Conservation (phyloP, 441 rosid genomes). For the Euphorbia schlechtendalii region DNA sequence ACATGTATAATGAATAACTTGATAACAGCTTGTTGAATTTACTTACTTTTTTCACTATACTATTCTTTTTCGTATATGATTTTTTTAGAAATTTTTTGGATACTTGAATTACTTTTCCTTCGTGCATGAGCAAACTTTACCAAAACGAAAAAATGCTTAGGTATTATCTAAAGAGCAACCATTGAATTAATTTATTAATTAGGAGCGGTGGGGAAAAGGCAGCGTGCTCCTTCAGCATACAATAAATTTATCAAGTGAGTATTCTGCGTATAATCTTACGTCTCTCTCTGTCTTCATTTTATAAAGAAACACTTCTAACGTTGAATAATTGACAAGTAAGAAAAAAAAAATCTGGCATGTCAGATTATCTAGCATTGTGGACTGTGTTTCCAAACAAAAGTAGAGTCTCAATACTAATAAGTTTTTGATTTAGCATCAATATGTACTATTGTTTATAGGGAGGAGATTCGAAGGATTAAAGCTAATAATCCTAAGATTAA, state of each 20-base stretch:
- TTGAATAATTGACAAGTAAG: too few relatives aligned
- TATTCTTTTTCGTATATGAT: not conserved
- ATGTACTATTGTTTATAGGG: slow-evolving; percentile 23
- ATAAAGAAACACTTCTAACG: not conserved
- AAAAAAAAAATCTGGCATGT: too few relatives aligned
- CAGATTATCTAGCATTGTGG: too few relatives aligned
- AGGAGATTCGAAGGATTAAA: slow-evolving; percentile 52
- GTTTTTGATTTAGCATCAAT: too few relatives aligned
- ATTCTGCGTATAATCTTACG: not conserved
- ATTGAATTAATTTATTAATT: not conserved
- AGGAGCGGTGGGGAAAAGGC: slow-evolving; percentile 17
- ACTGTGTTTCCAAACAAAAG: too few relatives aligned
- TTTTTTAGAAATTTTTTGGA: too few relatives aligned
- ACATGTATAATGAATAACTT: not conserved
- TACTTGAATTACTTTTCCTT: too few relatives aligned
- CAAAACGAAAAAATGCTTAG: too few relatives aligned
- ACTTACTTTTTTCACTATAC: not conserved
- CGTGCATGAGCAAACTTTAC: not conserved
- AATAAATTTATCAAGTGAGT: slow-evolving; percentile 21
- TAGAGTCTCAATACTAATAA: too few relatives aligned
- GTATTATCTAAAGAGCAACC: too few relatives aligned
- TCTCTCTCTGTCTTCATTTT: not conserved
- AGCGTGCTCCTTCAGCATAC: slow-evolving; percentile 20
- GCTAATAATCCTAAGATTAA: slow-evolving; percentile 41
- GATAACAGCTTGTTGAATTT: not conserved